Evolutionary conservation across 2,329 filamentous ascomycete species (phyloP).

Genomic region (Cladophialophora bantiana): DNA sequence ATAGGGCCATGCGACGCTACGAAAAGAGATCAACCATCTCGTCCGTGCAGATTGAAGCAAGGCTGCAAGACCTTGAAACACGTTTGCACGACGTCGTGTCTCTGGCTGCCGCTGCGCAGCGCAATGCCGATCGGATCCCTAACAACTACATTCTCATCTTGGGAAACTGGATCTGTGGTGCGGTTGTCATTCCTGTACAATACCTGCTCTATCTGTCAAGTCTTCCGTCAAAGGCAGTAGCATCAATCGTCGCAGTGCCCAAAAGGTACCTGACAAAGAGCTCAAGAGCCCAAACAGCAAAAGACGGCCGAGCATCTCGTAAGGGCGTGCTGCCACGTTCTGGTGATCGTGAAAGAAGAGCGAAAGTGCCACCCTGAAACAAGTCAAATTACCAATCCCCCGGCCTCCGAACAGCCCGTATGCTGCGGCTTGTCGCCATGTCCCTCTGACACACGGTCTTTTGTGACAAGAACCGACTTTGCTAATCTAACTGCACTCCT

Average conservation of each 20-base stretch:
- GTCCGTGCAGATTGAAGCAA: constrained; percentile 76
- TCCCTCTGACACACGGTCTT: neutral
- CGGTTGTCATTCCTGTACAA: constrained; percentile 48
- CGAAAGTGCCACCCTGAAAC: constrained; percentile 11
- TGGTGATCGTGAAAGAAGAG: constrained; percentile 30
- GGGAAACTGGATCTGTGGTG: constrained; percentile 48
- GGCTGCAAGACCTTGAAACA: constrained; percentile 73
- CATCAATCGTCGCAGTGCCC: constrained; percentile 24
- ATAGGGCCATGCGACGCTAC: constrained; percentile 85
- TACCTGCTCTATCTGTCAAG: constrained; percentile 43
- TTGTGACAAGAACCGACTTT: neutral
- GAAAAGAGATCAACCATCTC: constrained; percentile 85
- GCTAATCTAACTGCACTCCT: neutral
- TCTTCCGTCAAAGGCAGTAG: constrained; percentile 44
- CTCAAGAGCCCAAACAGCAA: constrained; percentile 16
- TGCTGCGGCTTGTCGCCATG: neutral
- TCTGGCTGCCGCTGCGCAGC: constrained; percentile 74
- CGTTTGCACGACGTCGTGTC: constrained; percentile 78
- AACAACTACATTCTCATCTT: constrained; percentile 43
- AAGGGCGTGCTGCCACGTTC: constrained; percentile 12
- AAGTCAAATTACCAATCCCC: neutral
- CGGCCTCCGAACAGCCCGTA: neutral
- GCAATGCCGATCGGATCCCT: constrained; percentile 39
- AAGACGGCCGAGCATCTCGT: constrained; percentile 24
- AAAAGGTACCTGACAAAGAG: constrained; percentile 24